Evolutionary conservation across 805 yeast genomes (phyloP), one percentile per base, ranked within the genome.

Genomic region (Candida dendrica): DNA sequence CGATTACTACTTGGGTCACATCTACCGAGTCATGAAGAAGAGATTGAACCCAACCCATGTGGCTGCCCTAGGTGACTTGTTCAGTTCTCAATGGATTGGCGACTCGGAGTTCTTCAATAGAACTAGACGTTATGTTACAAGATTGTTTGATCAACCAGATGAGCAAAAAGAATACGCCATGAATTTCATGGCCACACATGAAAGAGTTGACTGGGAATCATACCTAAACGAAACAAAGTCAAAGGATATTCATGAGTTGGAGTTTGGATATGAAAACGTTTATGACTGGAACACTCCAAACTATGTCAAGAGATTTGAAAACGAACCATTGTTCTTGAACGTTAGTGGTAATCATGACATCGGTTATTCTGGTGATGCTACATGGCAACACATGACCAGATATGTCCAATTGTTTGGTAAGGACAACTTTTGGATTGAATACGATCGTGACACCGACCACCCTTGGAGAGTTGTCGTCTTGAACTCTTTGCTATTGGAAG

Each of bases 291-390:
- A 71, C 32, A 54, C 71, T 22, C 59, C 62, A 17, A 52, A 63
- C 19, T 50, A 51, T 39, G 44, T 37, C 7, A 55, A 52, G 32
- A 26, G 36, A 33, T 52, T 61, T 49, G 66, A 59, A 17, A 69
- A 72, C 30, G 77, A 76, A 44, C 90, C 87, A 10, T 63, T 85
- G 31, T 77, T 91, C 55, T 74, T 88, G 46, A 93, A 93, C 59
- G 66, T 93, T 37, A 81, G 95, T 2, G 98, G 98, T 2, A 93
- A 93, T 59, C 98, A 93, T 59, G 98, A 93, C 60, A 80, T 91
- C 38, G 98, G 98, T 0, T 91, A 93, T 59, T 77, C 85, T 38
- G 98, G 98, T 1, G 98, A 93, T 61, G 87, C 95, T 34, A 89
- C 96, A 0, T 79, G 81, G 67, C 96, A 87, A 54, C 95, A 95